A percentile compares a stretch with the other conserved stretches of the same genome.
Conservation (phyloP, 176 grass and related monocot species). For the Juncus effusus region DNA sequence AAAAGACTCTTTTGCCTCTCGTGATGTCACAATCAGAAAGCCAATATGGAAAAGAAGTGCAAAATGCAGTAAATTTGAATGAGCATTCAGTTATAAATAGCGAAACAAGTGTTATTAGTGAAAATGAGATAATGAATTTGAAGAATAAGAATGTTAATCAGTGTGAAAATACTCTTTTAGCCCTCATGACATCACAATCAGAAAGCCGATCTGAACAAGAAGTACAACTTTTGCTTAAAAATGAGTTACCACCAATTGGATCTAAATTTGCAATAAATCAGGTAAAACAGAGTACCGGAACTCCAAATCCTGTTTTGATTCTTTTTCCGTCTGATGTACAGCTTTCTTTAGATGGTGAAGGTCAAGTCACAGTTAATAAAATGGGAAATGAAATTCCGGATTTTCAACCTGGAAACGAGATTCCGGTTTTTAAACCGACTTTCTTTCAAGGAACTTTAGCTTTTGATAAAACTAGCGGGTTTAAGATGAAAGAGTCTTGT, state of each 20-base stretch:
- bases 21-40: not conserved
- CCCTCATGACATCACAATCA: not conserved
- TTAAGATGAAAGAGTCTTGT: conserved; percentile 40
- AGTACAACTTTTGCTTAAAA: not conserved
- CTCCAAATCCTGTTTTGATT: conserved; percentile 49
- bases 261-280: conserved; percentile 25
- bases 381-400: not conserved
- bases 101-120: conserved; percentile 45
- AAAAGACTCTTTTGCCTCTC: conserved; percentile 5
- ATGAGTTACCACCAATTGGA: conserved; percentile 1
- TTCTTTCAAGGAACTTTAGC: conserved; percentile 59
- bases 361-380: conserved; percentile 28
- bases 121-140: conserved; percentile 30
- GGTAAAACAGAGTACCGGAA: conserved; percentile 18
- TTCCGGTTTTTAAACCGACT: conserved; percentile 51
- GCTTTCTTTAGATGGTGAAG: conserved; percentile 41
- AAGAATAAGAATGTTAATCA: conserved; percentile 31
- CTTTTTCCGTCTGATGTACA: conserved; percentile 52
- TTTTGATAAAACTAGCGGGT: conserved; percentile 35
- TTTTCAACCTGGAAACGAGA: conserved; percentile 6
- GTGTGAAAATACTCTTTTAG: conserved; percentile 13
- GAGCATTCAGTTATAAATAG: conserved; percentile 45
- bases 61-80: conserved; percentile 27
- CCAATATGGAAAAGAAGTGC: conserved; percentile 31
- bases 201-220: not conserved